Evolutionary conservation across 768 basidiomycete species (phyloP).

Genomic region (Boletus insuetus): DNA sequence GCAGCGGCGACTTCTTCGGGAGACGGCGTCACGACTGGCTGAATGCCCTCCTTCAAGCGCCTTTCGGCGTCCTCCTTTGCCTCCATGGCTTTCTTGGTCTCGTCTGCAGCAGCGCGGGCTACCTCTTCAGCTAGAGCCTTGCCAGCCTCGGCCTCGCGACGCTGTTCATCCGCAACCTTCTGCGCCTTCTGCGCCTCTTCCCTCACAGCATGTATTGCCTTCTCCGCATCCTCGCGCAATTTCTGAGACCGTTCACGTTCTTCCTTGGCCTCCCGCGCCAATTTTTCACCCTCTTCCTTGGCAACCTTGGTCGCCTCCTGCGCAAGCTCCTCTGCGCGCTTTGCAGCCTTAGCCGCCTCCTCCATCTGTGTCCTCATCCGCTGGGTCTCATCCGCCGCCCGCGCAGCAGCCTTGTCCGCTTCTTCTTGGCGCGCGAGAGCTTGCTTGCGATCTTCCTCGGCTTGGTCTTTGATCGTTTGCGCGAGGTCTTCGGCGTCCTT

Average conservation of each 20-base stretch:
- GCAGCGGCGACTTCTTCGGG: constrained; percentile 7
- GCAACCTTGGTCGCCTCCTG: constrained; percentile 4
- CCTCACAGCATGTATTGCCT: constrained; percentile 7
- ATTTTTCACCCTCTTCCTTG: constrained; percentile 17
- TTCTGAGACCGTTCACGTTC: constrained; percentile 13
- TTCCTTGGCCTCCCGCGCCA: constrained; percentile 10
- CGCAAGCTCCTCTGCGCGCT: constrained; percentile 8
- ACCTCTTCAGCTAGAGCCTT: constrained; percentile 17
- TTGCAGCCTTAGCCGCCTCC: neutral
- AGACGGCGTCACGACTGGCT: constrained; percentile 18
- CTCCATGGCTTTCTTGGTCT: constrained; percentile 12
- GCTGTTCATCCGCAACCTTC: constrained; percentile 19
- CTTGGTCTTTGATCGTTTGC: neutral
- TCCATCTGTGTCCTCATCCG: constrained; percentile 14
- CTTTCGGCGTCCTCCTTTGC: constrained; percentile 19
- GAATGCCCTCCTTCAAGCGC: constrained; percentile 22
- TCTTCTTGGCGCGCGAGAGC: constrained; percentile 7
- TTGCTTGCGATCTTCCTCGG: constrained; percentile 9
- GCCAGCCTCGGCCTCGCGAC: constrained; percentile 12
- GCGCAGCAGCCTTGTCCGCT: constrained; percentile 2
- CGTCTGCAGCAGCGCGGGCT: constrained; percentile 14
- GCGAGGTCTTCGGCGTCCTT: constrained; percentile 1
- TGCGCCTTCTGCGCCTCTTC: constrained; percentile 13
- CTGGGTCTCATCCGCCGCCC: constrained; percentile 2
- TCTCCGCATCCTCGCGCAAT: constrained; percentile 17